Evolutionary conservation across 1,139 yeast genomes (phyloP).

Genomic region (Lodderomyces orthopsilosis): DNA sequence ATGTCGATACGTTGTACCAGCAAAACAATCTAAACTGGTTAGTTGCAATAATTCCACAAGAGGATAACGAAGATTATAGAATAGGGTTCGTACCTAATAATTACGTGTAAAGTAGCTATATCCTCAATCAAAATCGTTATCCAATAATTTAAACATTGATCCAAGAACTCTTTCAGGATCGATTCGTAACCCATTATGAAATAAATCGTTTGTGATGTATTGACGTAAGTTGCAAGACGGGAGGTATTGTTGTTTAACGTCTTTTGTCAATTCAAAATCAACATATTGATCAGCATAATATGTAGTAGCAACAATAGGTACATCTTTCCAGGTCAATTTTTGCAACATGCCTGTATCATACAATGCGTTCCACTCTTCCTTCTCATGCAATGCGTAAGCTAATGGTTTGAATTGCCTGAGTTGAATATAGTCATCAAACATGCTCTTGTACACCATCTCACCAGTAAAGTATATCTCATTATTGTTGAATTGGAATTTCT

Average conservation of each 20-base stretch:
- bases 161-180: constrained; percentile 42
- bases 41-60: constrained; percentile 23
- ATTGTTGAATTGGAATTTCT: constrained; percentile 22
- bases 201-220: constrained; percentile 48
- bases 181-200: constrained; percentile 52
- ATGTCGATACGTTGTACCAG: constrained; percentile 21
- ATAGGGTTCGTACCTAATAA: constrained; percentile 43
- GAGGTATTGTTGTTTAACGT: constrained; percentile 30
- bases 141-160: constrained; percentile 37
- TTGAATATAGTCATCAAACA: constrained; percentile 48
- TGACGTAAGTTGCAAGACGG: constrained; percentile 36
- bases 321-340: constrained; percentile 27
- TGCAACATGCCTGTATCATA: constrained; percentile 36
- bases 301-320: constrained; percentile 52
- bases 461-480: constrained; percentile 46
- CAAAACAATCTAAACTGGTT: constrained; percentile 32
- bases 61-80: constrained; percentile 18
- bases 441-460: constrained; percentile 54
- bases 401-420: constrained; percentile 38
- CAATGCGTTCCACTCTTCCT: constrained; percentile 40
- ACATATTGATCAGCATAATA: constrained; percentile 55
- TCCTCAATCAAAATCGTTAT: constrained; percentile 42
- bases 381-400: constrained; percentile 41
- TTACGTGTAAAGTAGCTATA: constrained; percentile 19
- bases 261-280: constrained; percentile 42